phyloP scores from a whole-genome alignment of 2,329 filamentous ascomycete species.

The Rutstroemia sydowiana region DNA sequence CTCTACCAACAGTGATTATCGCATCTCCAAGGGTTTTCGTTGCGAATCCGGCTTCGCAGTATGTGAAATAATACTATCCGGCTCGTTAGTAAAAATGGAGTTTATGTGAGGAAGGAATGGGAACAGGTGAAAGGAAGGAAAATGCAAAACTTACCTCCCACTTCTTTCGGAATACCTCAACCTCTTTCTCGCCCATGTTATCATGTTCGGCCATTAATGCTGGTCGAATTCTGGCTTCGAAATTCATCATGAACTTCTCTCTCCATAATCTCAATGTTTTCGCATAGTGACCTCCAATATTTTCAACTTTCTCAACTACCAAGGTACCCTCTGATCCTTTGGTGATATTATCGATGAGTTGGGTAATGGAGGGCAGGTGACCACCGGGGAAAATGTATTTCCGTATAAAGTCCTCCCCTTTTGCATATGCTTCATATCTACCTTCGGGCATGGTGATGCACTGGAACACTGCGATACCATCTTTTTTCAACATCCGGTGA shows the following conservation, averaged over 20 bases:
- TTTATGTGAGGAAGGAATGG: neutral
- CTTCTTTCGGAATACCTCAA: slow-evolving; percentile 61
- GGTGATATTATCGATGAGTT: slow-evolving; percentile 52
- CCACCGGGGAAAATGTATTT: slow-evolving; percentile 76
- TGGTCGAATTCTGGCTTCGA: slow-evolving; percentile 51
- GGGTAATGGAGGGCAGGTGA: slow-evolving; percentile 49
- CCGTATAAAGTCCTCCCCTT: slow-evolving; percentile 65
- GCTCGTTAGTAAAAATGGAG: neutral
- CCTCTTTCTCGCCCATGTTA: slow-evolving; percentile 51
- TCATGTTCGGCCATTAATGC: slow-evolving; percentile 52
- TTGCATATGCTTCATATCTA: slow-evolving; percentile 58
- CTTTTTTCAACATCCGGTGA: slow-evolving; percentile 54
- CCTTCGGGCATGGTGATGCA: slow-evolving; percentile 71
- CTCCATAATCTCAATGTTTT: slow-evolving; percentile 63
- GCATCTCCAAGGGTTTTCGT: slow-evolving; percentile 67
- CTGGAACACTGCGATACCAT: slow-evolving; percentile 64
- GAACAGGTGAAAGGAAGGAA: neutral
- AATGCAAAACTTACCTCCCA: slow-evolving; percentile 49
- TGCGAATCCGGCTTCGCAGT: slow-evolving; percentile 66
- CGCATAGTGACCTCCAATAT: slow-evolving; percentile 68
- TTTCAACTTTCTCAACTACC: slow-evolving; percentile 60
- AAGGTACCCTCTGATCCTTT: slow-evolving; percentile 53
- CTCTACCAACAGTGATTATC: slow-evolving; percentile 57
- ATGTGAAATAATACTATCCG: slow-evolving; percentile 63
- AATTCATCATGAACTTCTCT: slow-evolving; percentile 57